These are phyloP conservation scores for Ophiostoma angusticollis DNA, from an alignment of 2,329 filamentous ascomycete genomes.

Conservation along the genomic window DNA sequence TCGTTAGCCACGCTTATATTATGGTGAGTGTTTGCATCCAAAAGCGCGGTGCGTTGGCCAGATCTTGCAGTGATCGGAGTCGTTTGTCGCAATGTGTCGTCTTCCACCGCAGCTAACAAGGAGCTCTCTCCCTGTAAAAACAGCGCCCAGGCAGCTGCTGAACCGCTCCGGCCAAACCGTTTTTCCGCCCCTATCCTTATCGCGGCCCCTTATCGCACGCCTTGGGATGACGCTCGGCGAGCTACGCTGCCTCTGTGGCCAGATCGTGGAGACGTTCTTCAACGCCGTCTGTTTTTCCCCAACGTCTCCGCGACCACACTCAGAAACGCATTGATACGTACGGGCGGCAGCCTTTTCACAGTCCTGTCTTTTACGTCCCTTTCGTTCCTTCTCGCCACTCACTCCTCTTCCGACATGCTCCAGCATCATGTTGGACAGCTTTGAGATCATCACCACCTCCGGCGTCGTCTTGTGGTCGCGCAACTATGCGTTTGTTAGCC, in stretches of 20 bases:
- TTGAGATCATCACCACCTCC: constrained; percentile 91
- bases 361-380: neutral
- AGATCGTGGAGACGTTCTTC: too few relatives aligned
- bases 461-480: constrained; percentile 96
- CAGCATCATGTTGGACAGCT: constrained; percentile 73
- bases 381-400: neutral
- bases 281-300: too few relatives aligned
- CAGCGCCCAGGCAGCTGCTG: neutral
- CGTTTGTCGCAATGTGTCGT: constrained; percentile 11
- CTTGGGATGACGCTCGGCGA: too few relatives aligned
- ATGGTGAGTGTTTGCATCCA: too few relatives aligned
- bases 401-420: neutral
- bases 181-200: constrained; percentile 2
- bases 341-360: too few relatives aligned
- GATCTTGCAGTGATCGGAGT: neutral
- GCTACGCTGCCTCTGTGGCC: too few relatives aligned
- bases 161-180: neutral
- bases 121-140: too few relatives aligned
- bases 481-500: constrained; percentile 66
- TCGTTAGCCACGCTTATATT: too few relatives aligned
- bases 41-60: too few relatives aligned
- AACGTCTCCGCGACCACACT: too few relatives aligned
- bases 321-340: too few relatives aligned
- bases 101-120: constrained; percentile 5
- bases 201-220: neutral